Evolutionary conservation across 1,284 basidiomycete genomes (phyloP), one percentile per base, ranked within the genome.

Genomic region (Erythrobasidium hasegawianum): DNA sequence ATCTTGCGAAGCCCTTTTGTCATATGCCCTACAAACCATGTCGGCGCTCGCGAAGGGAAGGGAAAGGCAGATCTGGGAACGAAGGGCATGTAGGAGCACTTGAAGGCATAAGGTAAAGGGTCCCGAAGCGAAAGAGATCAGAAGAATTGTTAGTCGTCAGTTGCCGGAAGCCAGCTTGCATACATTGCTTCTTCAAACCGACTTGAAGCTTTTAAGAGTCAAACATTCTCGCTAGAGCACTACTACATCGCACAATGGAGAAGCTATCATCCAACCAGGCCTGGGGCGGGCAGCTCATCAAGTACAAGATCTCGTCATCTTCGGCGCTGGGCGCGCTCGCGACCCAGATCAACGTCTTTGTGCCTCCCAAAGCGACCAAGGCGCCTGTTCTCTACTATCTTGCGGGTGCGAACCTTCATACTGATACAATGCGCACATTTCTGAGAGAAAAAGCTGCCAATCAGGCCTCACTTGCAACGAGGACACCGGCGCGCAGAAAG

Each of bases 1-100:
- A 96, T 82, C 77, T 85, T 83, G 69, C 86, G 83, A 62, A 87
- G 83, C 72, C 93, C 95, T 75, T 87, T 83, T 77, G 87, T 87
- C 95, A 97, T 98, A 79, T 98, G 95, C 10, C 96, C 95, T 26
- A 90, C 89, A 78, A 89, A 96, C 94, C 94, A 97, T 80, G 91
- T 93, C 59, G 89, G 88, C n/a, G 90, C 77, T 1, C 73, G 73
- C 0, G 72, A 54, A 0, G 82, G 81, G 45, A 80, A 79, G 0
- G 73, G 70, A 71, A 83, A 83, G 0, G 59, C 45, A 5, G 71
- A 49, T 8, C 79, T 74, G 1, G 78, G 77, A 3, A 70, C 38
- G 69, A 81, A 79, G 26, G 72, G 59, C 71, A 76, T 74, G 45
- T 29, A 47, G 43, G 11, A 11, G 11, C 33, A 33, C 33, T 33